These are phyloP conservation scores for Boletus patriciae DNA, from an alignment of 768 basidiomycete genomes.

Conservation along the genomic window DNA sequence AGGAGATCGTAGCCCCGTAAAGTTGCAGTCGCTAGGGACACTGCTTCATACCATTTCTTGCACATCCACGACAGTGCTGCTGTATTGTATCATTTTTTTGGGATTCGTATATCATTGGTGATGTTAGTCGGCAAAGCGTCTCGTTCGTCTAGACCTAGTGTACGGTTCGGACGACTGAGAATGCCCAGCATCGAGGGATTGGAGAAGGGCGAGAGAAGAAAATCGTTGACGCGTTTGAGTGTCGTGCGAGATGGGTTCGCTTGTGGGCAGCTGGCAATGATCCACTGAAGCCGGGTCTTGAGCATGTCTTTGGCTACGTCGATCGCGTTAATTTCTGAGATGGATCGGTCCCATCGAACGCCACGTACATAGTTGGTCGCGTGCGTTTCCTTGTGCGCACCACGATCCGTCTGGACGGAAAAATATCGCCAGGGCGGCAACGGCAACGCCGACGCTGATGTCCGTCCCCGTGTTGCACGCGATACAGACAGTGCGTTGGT, in stretches of 20 bases:
- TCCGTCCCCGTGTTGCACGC: constrained; percentile 62
- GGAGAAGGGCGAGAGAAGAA: constrained; percentile 48
- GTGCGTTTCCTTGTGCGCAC: constrained; percentile 2
- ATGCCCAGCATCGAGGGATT: not conserved
- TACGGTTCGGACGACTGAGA: not conserved
- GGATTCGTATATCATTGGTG: not conserved
- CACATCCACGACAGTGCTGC: not conserved
- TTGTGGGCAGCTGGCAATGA: constrained; percentile 69
- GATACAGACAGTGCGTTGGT: constrained; percentile 43
- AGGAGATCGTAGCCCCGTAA: not conserved
- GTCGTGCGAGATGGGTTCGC: constrained; percentile 85
- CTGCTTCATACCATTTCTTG: not conserved
- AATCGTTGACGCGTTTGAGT: constrained; percentile 77
- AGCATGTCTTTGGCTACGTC: constrained; percentile 58
- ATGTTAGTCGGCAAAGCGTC: not conserved
- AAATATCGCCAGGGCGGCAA: constrained; percentile 56
- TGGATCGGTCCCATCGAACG: not conserved
- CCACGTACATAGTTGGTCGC: constrained; percentile 24
- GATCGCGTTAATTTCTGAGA: not conserved
- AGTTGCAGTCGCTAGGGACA: not conserved
- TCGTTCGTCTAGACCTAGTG: not conserved
- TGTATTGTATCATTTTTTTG: not conserved
- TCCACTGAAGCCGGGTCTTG: constrained; percentile 78
- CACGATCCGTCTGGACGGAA: constrained; percentile 56
- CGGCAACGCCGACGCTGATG: constrained; percentile 58